Evolutionary conservation across 345 rosid genomes (phyloP), one percentile per base, ranked within the genome.

Genomic region (Durio zibethinus): DNA sequence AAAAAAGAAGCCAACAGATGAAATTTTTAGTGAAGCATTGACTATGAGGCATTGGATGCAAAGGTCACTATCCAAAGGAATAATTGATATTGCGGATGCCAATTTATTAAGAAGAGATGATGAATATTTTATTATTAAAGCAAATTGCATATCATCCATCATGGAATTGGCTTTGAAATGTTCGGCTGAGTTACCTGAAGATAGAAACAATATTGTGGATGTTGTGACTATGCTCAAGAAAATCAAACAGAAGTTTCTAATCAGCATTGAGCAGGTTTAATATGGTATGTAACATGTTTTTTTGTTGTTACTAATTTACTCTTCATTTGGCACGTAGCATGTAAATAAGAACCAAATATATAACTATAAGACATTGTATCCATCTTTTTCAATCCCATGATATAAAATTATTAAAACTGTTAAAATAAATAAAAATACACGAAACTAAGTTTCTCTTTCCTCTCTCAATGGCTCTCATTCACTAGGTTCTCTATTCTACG

Each of bases 171-270:
- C 80, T 5, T 40, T 71, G 42, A 1, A 33, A 4, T 76, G 83
- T 66, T 47, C 80, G 12, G 4, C 35, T 6, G 83, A 80, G 16
- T n/a, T 29, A 54, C 60, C 68, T 0, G 75, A 71, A n/a, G 67
- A 53, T 6, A 72, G 77, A n/a, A 71, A 69, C 43, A 54, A 62
- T 31, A 80, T 80, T 25, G 52, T 21, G 48, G 80, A 80, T 20
- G 83, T 53, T 18, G 45, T 50, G 7, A 31, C 12, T n/a, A 10
- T 5, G 18, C 62, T 76, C 1, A 63, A n/a, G 25, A 76, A 64
- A 48, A 76, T 64, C 27, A 76, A 8, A 33, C 14, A 5, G 0
- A 20, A 15, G 2, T 33, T 50, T 31, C 33, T 63, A 10, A 66
- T 21, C 50, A 40, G 0, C 29, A 66, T 10, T 2, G 72, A 66